phyloP scores from a whole-genome alignment of 2,329 filamentous ascomycete species.

The Monosporascus sp. region DNA sequence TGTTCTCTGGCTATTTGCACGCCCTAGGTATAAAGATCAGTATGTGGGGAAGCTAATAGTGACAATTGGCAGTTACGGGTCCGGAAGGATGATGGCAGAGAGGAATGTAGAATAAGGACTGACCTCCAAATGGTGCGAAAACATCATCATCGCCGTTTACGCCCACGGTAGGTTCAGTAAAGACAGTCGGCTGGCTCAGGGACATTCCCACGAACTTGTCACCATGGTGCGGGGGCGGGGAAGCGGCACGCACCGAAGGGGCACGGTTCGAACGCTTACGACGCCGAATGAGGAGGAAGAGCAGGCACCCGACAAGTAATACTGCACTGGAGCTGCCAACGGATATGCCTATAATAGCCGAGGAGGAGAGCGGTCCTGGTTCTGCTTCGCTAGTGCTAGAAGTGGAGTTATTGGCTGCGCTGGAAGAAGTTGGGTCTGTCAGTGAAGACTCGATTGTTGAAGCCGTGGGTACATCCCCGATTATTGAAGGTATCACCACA shows the following conservation, averaged over 20 bases:
- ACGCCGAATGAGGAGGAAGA: background rate
- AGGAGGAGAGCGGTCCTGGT: background rate
- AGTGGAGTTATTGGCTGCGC: background rate
- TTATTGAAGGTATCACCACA: too few species aligned
- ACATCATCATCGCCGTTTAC: conserved; percentile 26
- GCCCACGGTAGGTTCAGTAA: background rate
- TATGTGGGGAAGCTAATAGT: background rate
- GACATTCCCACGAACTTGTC: conserved; percentile 7
- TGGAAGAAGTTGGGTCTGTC: background rate
- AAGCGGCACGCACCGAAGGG: conserved; percentile 1
- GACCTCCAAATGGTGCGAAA: conserved; percentile 43
- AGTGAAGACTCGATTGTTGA: too few species aligned
- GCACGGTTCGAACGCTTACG: background rate
- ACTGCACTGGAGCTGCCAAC: background rate
- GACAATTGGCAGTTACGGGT: background rate
- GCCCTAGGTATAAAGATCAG: conserved; percentile 18
- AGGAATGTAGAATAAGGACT: conserved; percentile 5
- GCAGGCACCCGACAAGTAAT: background rate
- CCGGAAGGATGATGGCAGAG: background rate
- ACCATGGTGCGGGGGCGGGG: conserved; percentile 4
- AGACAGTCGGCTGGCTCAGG: background rate
- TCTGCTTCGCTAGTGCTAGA: background rate
- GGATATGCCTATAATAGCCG: background rate
- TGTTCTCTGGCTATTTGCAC: conserved; percentile 9
- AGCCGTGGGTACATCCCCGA: too few species aligned